Percentiles rank a stretch among this genome's conserved stretches.
Conservation (phyloP, 768 basidiomycete species). For the Pleurotus pulmonarius region DNA sequence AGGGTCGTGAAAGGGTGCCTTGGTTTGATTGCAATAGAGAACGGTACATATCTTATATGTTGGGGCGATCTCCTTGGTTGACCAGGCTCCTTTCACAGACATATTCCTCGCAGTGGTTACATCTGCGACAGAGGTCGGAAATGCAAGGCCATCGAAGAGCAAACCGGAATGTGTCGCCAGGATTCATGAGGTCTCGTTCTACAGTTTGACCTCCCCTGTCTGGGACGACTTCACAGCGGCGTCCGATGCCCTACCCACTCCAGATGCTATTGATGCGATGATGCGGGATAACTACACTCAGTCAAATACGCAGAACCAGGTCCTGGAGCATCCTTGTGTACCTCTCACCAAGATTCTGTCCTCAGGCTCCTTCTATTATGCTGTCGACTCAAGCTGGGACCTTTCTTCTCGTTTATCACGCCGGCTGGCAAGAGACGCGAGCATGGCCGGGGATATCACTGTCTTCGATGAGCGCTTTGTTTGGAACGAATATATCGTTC, state of each 20-base stretch:
- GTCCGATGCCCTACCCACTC: conserved; percentile 50
- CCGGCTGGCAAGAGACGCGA: conserved; percentile 53
- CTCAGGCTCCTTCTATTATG: conserved; percentile 92
- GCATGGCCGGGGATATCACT: conserved; percentile 40
- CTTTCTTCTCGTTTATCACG: conserved; percentile 78
- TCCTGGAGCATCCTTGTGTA: conserved; percentile 87
- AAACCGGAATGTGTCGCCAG: conserved; percentile 69
- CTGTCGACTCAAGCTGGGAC: conserved; percentile 82
- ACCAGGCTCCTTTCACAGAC: conserved; percentile 40
- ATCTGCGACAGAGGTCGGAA: conserved; percentile 71
- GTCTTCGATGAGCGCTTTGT: conserved; percentile 85
- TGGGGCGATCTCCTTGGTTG: conserved; percentile 1
- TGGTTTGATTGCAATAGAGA: conserved; percentile 72
- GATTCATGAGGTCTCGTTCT: conserved; percentile 89
- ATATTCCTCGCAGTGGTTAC: conserved; percentile 84
- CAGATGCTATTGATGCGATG: conserved; percentile 51
- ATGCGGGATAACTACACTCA: conserved; percentile 46
- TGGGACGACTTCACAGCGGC: conserved; percentile 75
- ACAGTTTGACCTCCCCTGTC: conserved; percentile 73
- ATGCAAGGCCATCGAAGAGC: conserved; percentile 56
- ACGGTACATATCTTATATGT: conserved; percentile 39
- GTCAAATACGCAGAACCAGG: conserved; percentile 36
- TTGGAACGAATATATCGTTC: conserved; percentile 92
- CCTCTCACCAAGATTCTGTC: conserved; percentile 89
- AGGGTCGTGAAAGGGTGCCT: conserved; percentile 79